Evolutionary conservation across 441 rosid genomes (phyloP), one percentile per base, ranked within the genome.

Genomic region (Macaranga tanarius): DNA sequence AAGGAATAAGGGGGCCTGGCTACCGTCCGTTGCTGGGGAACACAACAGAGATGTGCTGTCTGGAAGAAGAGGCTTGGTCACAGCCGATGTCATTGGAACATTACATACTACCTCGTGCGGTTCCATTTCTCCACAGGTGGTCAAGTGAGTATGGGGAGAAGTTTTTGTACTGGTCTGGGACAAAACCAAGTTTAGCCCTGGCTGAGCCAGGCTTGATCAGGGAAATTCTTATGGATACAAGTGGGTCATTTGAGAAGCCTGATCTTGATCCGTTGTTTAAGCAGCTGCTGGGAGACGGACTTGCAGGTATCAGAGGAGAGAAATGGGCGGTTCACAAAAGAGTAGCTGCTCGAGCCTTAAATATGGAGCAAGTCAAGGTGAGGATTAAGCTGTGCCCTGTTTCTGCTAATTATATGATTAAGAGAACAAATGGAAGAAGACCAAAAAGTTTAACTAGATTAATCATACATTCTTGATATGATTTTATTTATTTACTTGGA

Each of bases 281-380:
- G 79, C 74, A 64, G 74, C 86, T 88, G 9, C 78, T 86, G 54
- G 89, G 86, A 44, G 79, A 84, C 28, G 92, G 92, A 34, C 88
- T 89, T 34, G 5, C 5, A 31, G 34, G 2, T 0, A 31, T 31
- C 34, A 31, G 34, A 31, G 34, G 34, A 31, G 76, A 83, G 58
- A 82, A 82, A 77, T 94, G 97, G 95, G 88, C 86, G 13, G 52
- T 84, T 5, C 97, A 89, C 20, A 75, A 93, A 77, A 69, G 89
- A 81, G 86, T 91, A 62, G 75, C 87, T 1, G 82, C 76, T 71
- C 93, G 82, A 74, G 95, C 95, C 72, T 87, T 90, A 50, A 76
- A 50, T 5, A 77, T 80, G 82, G 92, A 87, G 31, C 84, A 83
- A 68, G 86, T 89, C 57, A 92, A 89, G 96, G 95, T 91, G 5